These are phyloP conservation scores for Astrephomene gubernaculifera DNA, from an alignment of 139 green algal genomes.

Conservation along the genomic window DNA sequence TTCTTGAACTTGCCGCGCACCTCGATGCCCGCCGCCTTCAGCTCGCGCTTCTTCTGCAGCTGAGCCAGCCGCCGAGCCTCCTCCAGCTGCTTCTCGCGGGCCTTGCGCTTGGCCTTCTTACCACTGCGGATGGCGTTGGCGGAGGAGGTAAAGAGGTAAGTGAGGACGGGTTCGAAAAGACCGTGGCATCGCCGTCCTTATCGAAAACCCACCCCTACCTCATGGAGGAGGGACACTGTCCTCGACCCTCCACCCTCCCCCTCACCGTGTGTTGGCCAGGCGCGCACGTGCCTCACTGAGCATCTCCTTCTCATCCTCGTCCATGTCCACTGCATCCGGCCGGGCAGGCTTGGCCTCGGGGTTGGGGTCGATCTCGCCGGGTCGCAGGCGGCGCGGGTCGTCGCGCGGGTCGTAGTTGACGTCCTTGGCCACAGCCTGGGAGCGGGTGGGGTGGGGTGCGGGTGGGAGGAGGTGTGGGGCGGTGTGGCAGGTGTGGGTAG, in stretches of 20 bases:
- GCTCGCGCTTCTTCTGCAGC: conserved; percentile 97
- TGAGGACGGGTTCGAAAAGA: no score
- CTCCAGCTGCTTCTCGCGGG: conserved; percentile 97
- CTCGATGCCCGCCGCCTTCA: conserved; percentile 66
- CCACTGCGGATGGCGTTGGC: conserved; percentile 69
- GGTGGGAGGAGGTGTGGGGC: neutral
- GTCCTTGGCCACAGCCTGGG: conserved; percentile 69
- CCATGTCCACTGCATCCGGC: conserved; percentile 98
- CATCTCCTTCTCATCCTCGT: conserved; percentile 99
- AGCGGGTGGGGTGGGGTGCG: neutral
- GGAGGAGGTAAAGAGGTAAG: no score
- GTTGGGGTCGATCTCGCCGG: conserved; percentile 99
- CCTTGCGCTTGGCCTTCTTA: conserved; percentile 99
- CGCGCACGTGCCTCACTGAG: conserved; percentile 95
- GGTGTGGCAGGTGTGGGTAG: neutral
- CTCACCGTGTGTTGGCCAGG: conserved; percentile 95
- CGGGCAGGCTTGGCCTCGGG: conserved; percentile 95
- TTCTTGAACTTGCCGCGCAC: conserved; percentile 1
- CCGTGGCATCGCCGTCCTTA: no score
- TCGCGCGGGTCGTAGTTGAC: conserved; percentile 90
- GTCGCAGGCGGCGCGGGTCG: conserved; percentile 92
- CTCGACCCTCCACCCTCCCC: neutral
- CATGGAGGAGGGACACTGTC: no score
- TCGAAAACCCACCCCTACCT: no score
- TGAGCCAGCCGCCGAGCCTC: conserved; percentile 94